phyloP scores from a whole-genome alignment of 176 grass and related monocot species.

The Puccinellia tenuiflora region DNA sequence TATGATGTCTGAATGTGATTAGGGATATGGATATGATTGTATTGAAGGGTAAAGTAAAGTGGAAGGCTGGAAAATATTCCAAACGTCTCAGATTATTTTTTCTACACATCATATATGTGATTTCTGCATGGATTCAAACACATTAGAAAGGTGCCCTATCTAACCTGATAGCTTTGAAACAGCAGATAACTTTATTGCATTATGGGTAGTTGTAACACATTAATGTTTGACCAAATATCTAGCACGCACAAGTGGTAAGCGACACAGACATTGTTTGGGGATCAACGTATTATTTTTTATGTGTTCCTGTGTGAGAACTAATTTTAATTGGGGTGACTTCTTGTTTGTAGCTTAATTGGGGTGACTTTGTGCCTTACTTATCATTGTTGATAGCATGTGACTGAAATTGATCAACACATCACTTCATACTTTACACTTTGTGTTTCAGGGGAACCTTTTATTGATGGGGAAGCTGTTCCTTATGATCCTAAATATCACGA shows the following conservation, averaged over 20 bases:
- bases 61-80: too few relatives aligned
- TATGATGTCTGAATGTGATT: background rate
- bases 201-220: background rate
- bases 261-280: background rate
- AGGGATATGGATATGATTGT: background rate
- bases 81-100: background rate
- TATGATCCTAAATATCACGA: conserved; percentile 72
- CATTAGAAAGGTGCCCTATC: background rate
- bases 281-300: background rate
- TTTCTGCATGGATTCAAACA: background rate
- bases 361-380: background rate
- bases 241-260: background rate
- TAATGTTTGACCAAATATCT: background rate
- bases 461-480: conserved; percentile 72
- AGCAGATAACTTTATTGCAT: background rate
- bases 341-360: background rate
- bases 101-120: background rate
- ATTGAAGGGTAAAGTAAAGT: background rate
- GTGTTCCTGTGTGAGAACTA: background rate
- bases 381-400: background rate
- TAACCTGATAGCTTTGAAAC: background rate
- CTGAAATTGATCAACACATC: background rate
- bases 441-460: conserved; percentile 75
- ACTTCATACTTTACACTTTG: conserved; percentile 4
- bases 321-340: background rate